Base-by-base conservation (phyloP, 2,329 filamentous ascomycete genomes). In the Cercospora sp. region DNA sequence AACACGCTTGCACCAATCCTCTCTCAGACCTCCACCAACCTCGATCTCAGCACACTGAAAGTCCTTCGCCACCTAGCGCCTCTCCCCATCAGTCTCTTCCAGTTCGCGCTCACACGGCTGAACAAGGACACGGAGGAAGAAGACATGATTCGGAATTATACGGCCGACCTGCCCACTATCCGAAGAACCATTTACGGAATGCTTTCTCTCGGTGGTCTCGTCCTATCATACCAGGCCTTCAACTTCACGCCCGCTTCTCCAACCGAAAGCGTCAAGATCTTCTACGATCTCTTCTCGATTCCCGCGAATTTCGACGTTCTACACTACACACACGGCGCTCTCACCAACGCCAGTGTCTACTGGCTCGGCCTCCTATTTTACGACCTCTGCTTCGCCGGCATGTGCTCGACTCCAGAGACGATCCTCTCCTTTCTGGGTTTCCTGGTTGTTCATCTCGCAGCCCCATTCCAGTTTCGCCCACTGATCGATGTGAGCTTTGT, bases 361-460 rank as follows among this genome's bases (percentile, higher is more conserved):
- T 81, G 78, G 79, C 71, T 74, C 1, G 45, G 74, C 23, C 70
- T 79, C 58, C 73, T 73, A 20, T 75, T 80, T 64, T 66, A 68
- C 36, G 79, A 81, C 65, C 67, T 80, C 53, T 80, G 78, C 66
- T 70, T 60, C 18, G 75, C 73, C 0, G 72, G 75, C 1, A 80
- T 78, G 70, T 59, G 39, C 45, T 63, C 60, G 2, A 18, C 9
- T 1, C 13, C 42, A 6, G 18, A 63, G 28, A 63, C 39, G 2
- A 5, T 63, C 1, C 1, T 23, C 13, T 33, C 23, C 20, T 26
- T 42, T n/a, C n/a, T 53, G 2, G 8, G 26, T 1, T 72, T 73
- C 5, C 8, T 75, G 2, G 63, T 75, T 23, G 59, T 68, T 23
- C 79, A 79, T 1, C 76, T 78, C 36, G 77, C 78, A 48, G 75